These are phyloP conservation scores for Tylopilus vinaceipallidus DNA, from an alignment of 768 basidiomycete genomes.

Conservation along the genomic window DNA sequence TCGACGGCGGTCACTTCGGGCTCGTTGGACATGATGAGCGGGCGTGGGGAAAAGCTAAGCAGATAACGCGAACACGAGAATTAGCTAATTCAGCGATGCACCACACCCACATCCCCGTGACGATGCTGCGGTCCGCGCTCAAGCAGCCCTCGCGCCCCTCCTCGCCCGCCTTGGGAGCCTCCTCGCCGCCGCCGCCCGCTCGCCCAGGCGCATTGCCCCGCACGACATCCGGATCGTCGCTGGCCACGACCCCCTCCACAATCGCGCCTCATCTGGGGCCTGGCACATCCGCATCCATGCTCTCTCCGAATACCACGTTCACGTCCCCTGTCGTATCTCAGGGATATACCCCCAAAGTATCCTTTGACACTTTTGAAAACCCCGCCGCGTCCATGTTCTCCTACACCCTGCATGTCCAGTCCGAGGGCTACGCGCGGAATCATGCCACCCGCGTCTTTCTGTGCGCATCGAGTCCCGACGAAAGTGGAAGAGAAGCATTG, in stretches of 20 bases:
- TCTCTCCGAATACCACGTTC: slow-evolving; percentile 19
- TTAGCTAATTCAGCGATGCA: neutral
- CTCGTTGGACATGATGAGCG: neutral
- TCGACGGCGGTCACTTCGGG: neutral
- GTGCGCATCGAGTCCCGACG: slow-evolving; percentile 85
- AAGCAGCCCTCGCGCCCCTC: slow-evolving; percentile 40
- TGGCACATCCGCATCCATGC: slow-evolving; percentile 13
- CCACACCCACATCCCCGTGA: slow-evolving; percentile 12
- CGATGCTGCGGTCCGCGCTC: slow-evolving; percentile 51
- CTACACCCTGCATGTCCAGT: slow-evolving; percentile 84
- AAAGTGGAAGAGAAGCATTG: slow-evolving; percentile 83
- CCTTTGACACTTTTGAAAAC: slow-evolving; percentile 88
- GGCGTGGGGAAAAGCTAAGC: neutral
- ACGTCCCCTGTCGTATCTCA: slow-evolving; percentile 26
- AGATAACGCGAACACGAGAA: neutral
- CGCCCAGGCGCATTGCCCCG: slow-evolving; percentile 12
- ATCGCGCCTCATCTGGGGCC: slow-evolving; percentile 17
- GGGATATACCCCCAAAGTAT: slow-evolving; percentile 49
- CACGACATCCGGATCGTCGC: slow-evolving; percentile 19
- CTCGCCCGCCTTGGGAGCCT: slow-evolving; percentile 10
- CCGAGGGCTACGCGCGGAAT: slow-evolving; percentile 72
- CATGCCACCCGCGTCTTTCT: slow-evolving; percentile 84
- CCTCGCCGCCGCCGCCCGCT: slow-evolving; percentile 29
- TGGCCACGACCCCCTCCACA: slow-evolving; percentile 18
- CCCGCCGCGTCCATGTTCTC: slow-evolving; percentile 79